A percentile compares a stretch with the other conserved stretches of the same genome.
Conservation (phyloP, 768 basidiomycete genomes). For the Hydnomerulius pinastri region DNA sequence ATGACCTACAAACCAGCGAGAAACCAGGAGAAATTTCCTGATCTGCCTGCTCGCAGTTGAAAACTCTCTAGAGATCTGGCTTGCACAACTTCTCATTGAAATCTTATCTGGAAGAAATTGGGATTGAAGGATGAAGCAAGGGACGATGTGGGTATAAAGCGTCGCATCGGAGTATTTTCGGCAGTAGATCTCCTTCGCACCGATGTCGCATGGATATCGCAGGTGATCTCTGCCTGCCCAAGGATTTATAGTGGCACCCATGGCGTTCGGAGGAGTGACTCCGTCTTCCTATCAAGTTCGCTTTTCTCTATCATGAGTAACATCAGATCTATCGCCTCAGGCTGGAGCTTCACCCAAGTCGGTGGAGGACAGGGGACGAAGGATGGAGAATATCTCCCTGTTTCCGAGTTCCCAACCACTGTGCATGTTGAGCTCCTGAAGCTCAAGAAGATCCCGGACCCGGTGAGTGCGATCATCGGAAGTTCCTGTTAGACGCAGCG, state of each 20-base stretch:
- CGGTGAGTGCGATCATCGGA: constrained; percentile 49
- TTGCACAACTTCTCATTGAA: no score
- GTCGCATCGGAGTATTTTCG: constrained; percentile 19
- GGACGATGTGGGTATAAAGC: no score
- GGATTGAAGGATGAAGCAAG: no score
- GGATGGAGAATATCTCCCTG: constrained; percentile 66
- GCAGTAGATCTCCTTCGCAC: no score
- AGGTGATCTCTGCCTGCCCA: constrained; percentile 3
- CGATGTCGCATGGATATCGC: not conserved
- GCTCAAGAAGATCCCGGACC: constrained; percentile 75
- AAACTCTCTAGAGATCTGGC: no score
- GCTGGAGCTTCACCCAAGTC: constrained; percentile 72
- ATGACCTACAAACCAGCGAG: no score
- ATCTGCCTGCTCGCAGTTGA: no score
- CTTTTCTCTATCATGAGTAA: constrained; percentile 16
- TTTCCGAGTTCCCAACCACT: constrained; percentile 74
- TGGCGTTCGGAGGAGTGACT: not conserved
- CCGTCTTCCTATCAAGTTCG: not conserved
- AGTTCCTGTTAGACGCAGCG: not conserved
- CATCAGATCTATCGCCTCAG: constrained; percentile 34
- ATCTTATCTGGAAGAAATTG: no score
- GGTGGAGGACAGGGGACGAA: constrained; percentile 60
- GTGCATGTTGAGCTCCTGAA: constrained; percentile 86
- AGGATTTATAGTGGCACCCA: constrained; percentile 5
- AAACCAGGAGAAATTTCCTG: no score